A percentile compares a stretch with the other conserved stretches of the same genome.
Conservation (phyloP, 331 rosid species). For the Pyracantha coccinea region DNA sequence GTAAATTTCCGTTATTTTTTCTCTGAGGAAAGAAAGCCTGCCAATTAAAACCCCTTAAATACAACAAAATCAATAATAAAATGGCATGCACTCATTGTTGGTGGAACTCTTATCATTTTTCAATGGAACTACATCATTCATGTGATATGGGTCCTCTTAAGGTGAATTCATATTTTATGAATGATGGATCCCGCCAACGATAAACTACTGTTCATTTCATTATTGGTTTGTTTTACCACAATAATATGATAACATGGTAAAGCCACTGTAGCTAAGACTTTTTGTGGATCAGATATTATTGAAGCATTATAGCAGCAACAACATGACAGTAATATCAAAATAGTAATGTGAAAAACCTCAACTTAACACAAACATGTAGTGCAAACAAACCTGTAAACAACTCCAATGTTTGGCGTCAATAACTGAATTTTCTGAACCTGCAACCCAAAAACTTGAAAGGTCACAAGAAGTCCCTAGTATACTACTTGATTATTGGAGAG, state of each 20-base stretch:
- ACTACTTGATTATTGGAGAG: background rate
- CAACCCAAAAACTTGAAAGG: conserved; percentile 5
- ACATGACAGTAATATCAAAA: background rate
- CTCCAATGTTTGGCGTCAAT: conserved; percentile 73
- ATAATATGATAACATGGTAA: background rate
- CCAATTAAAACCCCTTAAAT: background rate
- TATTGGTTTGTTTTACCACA: background rate
- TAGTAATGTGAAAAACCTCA: background rate
- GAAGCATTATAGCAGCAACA: background rate
- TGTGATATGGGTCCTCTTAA: background rate
- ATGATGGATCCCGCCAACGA: background rate
- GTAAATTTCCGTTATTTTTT: background rate
- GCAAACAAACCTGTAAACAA: conserved; percentile 56
- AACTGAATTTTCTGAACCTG: conserved; percentile 73
- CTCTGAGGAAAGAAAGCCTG: background rate
- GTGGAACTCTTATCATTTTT: background rate
- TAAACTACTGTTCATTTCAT: background rate
- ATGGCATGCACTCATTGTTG: background rate
- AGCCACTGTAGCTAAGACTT: background rate
- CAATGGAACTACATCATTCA: background rate
- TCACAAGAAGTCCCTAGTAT: background rate
- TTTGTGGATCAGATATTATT: background rate
- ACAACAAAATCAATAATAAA: background rate
- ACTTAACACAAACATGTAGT: background rate
- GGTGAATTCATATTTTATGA: background rate